Percentiles rank a stretch among this genome's conserved stretches.
Conservation (phyloP, 106 monocot species). For the Xerophyta viscosa region DNA sequence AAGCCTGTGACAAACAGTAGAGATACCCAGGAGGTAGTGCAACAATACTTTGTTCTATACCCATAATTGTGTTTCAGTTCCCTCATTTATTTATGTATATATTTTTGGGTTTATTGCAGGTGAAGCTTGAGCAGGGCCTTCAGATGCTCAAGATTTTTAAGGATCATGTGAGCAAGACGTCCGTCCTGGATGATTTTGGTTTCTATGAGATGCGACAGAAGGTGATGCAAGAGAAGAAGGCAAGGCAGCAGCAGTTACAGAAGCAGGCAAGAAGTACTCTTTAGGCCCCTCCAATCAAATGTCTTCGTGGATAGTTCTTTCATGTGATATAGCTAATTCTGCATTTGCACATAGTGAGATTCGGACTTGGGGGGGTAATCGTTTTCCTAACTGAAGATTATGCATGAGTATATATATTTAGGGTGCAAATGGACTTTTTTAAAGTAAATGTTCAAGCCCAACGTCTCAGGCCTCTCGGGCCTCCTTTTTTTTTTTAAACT, state of each 20-base stretch:
- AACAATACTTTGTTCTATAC: not conserved
- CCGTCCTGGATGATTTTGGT: constrained; percentile 68
- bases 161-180: constrained; percentile 66
- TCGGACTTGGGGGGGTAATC: too few relatives aligned
- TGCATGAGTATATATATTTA: too few relatives aligned
- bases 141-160: constrained; percentile 81
- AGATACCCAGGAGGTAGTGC: constrained; percentile 66
- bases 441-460: too few relatives aligned
- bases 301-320: not conserved
- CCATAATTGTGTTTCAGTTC: not conserved
- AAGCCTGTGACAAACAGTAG: constrained; percentile 89
- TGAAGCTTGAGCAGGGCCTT: constrained; percentile 68
- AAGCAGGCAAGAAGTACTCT: constrained; percentile 38
- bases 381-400: too few relatives aligned
- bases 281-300: not conserved
- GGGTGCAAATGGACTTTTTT: too few relatives aligned
- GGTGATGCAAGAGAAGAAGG: constrained; percentile 60
- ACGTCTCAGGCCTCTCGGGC: too few relatives aligned
- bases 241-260: constrained; percentile 57
- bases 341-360: too few relatives aligned
- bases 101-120: constrained; percentile 19
- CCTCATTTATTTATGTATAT: not conserved
- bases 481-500: not conserved
- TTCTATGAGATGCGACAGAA: constrained; percentile 83
- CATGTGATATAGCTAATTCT: not conserved